Evolutionary conservation across 2,329 filamentous ascomycete genomes (phyloP), one percentile per base, ranked within the genome.

Genomic region (Aureobasidium leucospermi): DNA sequence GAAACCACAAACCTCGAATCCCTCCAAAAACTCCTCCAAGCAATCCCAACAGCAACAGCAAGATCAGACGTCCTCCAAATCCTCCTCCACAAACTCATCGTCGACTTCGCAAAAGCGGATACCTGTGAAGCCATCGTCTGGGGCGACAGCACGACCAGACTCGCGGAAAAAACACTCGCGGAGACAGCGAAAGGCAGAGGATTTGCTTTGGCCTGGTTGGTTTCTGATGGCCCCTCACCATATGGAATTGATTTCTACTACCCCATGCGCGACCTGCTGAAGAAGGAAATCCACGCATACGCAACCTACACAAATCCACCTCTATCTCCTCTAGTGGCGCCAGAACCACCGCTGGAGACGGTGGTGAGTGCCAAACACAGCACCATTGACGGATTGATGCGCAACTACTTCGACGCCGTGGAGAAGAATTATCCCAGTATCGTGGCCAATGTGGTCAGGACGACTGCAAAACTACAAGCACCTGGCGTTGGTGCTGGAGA

Each of bases 371-470:
- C 87, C 65, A 89, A 86, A 69, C 87, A 90, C 64, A 81, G 90
- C 47, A 95, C 90, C 47, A 96, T 99, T 67, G 91, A 96, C 69
- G 87, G 92, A 65, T 82, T 99, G 58, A 92, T 97, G 86, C 77
- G 81, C 60, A 86, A 90, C 60, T 99, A 96, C 72, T 96, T 99
- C 68, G 83, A 85, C 65, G 87, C 85, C 42, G 90, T 96, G 15
- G 92, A 96, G 70, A 83, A 85, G 64, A 88, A 87, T 61, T 96
- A 95, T 68, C 89, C 92, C 3, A 90, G 89, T 59, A 90, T 97
- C 59, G 92, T 99, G 65, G 88, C 92, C 34, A 99, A 99, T 70
- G 94, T 99, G 9, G 93, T 96, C 5, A 85, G 90, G 63, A 99
- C 93, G 36, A 87, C 89, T n/a, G 86, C 85, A 55, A 96, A 95